Evolutionary conservation across 768 basidiomycete species (phyloP).

Genomic region (Heimioporus sp.): DNA sequence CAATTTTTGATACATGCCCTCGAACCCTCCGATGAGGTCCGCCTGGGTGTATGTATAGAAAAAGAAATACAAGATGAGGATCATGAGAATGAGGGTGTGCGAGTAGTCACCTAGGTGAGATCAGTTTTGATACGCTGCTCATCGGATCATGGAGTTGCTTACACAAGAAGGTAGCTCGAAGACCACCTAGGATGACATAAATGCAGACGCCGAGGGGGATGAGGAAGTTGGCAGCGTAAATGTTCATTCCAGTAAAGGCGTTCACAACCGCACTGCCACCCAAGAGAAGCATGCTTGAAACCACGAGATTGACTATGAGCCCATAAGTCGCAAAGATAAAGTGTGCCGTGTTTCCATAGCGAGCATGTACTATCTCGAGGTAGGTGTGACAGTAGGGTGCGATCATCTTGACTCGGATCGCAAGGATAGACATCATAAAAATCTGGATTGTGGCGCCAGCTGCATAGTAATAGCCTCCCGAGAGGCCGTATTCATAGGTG

Average conservation of each 20-base stretch:
- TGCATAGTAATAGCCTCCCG: constrained; percentile 27
- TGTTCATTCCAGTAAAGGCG: constrained; percentile 40
- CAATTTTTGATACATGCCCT: constrained; percentile 35
- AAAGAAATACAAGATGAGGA: constrained; percentile 34
- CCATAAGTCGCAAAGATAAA: constrained; percentile 25
- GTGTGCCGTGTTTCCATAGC: constrained; percentile 29
- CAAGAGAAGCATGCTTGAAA: constrained; percentile 35
- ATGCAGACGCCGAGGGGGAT: constrained; percentile 40
- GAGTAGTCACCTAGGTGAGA: constrained; percentile 23
- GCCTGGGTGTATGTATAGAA: constrained; percentile 31
- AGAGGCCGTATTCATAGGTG: constrained; percentile 28
- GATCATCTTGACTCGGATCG: constrained; percentile 31
- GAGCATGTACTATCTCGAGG: constrained; percentile 34
- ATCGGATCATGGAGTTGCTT: constrained; percentile 2
- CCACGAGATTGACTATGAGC: constrained; percentile 28
- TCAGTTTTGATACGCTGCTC: not conserved
- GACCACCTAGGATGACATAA: constrained; percentile 36
- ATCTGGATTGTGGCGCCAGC: constrained; percentile 29
- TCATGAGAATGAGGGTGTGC: constrained; percentile 38
- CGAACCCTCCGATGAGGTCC: constrained; percentile 38
- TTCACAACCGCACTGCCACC: constrained; percentile 39
- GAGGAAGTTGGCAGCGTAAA: constrained; percentile 38
- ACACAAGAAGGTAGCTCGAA: constrained; percentile 34
- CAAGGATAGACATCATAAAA: constrained; percentile 24
- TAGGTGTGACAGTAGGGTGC: constrained; percentile 36